phyloP scores from a whole-genome alignment of 805 yeast genomes.

The Suhomyces tanzawaensis region DNA sequence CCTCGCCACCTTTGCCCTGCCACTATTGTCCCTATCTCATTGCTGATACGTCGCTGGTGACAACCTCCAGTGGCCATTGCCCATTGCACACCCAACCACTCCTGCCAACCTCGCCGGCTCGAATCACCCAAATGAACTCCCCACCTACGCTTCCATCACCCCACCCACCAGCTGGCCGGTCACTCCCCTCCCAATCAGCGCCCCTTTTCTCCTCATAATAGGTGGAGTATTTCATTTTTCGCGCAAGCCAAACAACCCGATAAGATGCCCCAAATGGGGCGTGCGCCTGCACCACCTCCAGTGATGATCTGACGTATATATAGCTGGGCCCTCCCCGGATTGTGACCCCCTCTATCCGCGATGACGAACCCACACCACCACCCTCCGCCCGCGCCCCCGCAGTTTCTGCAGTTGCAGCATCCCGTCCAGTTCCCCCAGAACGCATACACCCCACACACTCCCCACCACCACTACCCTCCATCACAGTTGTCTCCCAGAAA shows the following conservation, averaged over 20 bases:
- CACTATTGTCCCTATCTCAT: no score
- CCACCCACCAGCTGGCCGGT: no score
- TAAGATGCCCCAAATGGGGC: constrained; percentile 1
- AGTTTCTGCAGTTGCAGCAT: constrained; percentile 3
- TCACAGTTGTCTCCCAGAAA: constrained; percentile 3
- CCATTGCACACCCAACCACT: no score
- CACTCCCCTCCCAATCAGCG: constrained; percentile 3
- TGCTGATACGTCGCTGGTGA: no score
- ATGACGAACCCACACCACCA: constrained; percentile 2
- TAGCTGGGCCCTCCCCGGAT: constrained; percentile 1
- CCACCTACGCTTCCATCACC: no score
- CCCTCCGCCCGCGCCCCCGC: constrained; percentile 2
- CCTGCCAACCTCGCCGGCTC: no score
- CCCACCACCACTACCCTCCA: not conserved
- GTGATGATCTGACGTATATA: not conserved
- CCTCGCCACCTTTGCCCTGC: no score
- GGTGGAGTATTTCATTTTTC: constrained; percentile 4
- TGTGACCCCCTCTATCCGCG: not conserved
- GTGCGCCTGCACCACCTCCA: not conserved
- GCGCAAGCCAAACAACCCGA: no score
- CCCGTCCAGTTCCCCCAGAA: constrained; percentile 2
- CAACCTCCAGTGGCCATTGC: no score
- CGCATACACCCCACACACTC: not conserved
- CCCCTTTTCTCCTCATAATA: constrained; percentile 4
- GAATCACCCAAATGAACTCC: no score